Conservation (phyloP, 78 protist species). For the Dictyostelium purpureum region DNA sequence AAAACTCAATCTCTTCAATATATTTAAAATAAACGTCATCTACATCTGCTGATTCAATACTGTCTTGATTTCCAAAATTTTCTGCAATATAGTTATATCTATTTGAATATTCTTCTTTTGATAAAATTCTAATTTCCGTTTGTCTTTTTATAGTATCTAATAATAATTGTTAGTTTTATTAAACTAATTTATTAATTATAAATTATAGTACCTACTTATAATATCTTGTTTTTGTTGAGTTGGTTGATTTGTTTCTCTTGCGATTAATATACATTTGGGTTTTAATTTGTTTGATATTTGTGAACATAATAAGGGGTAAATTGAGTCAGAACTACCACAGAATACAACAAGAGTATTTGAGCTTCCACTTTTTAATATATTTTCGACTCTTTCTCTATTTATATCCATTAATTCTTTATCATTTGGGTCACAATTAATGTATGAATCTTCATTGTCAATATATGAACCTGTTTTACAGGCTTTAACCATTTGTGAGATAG, state of each 20-base stretch:
- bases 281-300: constrained; percentile 16
- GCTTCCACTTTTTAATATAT: not conserved
- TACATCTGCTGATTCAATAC: not conserved
- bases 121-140: not conserved
- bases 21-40: not conserved
- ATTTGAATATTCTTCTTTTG: not conserved
- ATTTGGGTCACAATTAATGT: not conserved
- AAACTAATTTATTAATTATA: not conserved
- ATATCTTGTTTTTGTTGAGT: not conserved
- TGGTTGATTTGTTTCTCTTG: not conserved
- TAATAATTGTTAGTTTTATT: not conserved
- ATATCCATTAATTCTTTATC: constrained; percentile 45
- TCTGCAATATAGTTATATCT: not conserved
- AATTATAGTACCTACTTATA: not conserved
- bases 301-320: constrained; percentile 45
- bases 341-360: constrained; percentile 13
- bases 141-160: not conserved
- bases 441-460: constrained; percentile 41
- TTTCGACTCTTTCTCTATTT: not conserved
- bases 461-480: constrained; percentile 10
- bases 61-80: not conserved
- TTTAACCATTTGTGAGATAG: constrained; percentile 15
- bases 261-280: constrained; percentile 12
- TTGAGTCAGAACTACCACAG: constrained; percentile 36
- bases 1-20: not conserved